These are phyloP conservation scores for Elongisporangium senticosum DNA, from an alignment of 352 stramenopile species.

Conservation along the genomic window DNA sequence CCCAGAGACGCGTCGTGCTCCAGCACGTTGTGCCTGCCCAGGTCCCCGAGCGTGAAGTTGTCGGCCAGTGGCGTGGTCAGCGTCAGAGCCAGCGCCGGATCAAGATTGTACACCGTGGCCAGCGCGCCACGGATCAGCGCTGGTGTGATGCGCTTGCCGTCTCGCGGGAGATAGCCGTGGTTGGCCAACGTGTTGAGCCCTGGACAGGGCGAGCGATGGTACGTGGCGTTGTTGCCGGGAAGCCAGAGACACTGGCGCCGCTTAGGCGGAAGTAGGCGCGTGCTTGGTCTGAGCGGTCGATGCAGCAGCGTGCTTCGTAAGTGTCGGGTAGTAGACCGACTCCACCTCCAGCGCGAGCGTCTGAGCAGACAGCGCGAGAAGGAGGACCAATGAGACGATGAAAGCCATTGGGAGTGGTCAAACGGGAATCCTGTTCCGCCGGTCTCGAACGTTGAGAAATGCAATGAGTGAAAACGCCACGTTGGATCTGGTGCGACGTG, in stretches of 20 bases:
- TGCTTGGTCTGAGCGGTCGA: conserved; percentile 6
- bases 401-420: not conserved
- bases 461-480: not conserved
- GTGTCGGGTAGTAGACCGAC: not conserved
- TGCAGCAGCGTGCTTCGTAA: not conserved
- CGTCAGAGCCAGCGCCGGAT: conserved; percentile 24
- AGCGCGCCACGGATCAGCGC: conserved; percentile 29
- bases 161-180: conserved; percentile 54
- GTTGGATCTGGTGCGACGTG: not conserved
- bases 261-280: conserved; percentile 37
- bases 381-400: not conserved
- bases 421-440: not conserved
- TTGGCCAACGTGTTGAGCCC: conserved; percentile 72
- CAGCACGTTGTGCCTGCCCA: conserved; percentile 52
- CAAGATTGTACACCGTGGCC: conserved; percentile 46
- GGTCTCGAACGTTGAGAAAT: not conserved
- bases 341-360: not conserved
- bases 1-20: conserved; percentile 72
- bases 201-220: conserved; percentile 59
- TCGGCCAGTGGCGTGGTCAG: conserved; percentile 25
- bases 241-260: conserved; percentile 29
- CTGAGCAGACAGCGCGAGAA: not conserved
- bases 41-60: conserved; percentile 43
- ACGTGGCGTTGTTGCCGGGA: conserved; percentile 29
- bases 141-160: conserved; percentile 48